phyloP scores from a whole-genome alignment of 108 stramenopile species.

The Pelagomonas calceolata region DNA sequence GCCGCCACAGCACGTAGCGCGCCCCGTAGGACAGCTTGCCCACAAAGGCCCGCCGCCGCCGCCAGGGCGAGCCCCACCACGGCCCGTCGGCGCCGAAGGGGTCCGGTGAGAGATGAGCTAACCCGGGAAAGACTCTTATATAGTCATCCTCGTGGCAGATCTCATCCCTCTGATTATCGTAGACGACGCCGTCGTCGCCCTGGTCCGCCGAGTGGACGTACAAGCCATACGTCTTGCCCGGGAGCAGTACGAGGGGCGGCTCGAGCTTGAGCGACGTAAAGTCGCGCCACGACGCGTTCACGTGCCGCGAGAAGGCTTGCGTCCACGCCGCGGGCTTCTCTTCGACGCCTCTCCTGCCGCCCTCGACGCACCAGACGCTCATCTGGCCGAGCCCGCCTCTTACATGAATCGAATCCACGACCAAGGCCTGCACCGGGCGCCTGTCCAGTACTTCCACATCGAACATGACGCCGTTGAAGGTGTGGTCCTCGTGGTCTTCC shows the following conservation, averaged over 20 bases:
- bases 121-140: not conserved
- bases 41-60: slow-evolving; percentile 7
- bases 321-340: not conserved
- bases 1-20: slow-evolving; percentile 10
- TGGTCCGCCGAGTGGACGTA: slow-evolving; percentile 8
- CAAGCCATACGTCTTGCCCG: not conserved
- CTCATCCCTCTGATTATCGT: slow-evolving; percentile 8
- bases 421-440: slow-evolving; percentile 2
- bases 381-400: slow-evolving; percentile 8
- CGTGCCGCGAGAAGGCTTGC: not conserved
- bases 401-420: not conserved
- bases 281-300: not conserved
- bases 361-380: slow-evolving; percentile 2
- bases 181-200: slow-evolving; percentile 10
- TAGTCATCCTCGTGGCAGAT: slow-evolving; percentile 7
- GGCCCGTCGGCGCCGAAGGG: slow-evolving; percentile 2
- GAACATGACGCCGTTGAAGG: slow-evolving; percentile 17
- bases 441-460: not conserved
- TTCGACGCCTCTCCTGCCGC: not conserved
- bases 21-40: slow-evolving; percentile 10
- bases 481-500: slow-evolving; percentile 13
- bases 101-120: not conserved
- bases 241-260: not conserved
- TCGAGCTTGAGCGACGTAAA: not conserved
- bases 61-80: slow-evolving; percentile 6